Percentiles rank a stretch among this genome's conserved stretches.
These are phyloP conservation scores for Globisporangium cystogenes DNA, from an alignment of 352 stramenopile genomes.

Conservation along the genomic window DNA sequence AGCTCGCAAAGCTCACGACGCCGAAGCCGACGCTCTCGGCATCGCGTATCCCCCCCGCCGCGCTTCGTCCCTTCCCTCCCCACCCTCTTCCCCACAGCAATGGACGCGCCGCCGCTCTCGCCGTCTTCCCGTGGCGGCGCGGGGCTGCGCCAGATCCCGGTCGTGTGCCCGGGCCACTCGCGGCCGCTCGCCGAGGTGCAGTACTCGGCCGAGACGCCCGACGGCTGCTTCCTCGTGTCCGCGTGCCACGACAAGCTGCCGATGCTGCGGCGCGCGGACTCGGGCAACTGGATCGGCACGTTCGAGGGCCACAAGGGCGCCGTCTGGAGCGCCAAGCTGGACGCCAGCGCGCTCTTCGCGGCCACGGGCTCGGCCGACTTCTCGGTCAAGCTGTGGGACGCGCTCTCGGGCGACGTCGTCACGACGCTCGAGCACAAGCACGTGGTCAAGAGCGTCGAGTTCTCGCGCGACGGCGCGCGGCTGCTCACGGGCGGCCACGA, in stretches of 20 bases:
- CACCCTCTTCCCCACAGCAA: background rate
- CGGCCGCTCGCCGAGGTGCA: slow-evolving; percentile 72
- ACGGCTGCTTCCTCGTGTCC: slow-evolving; percentile 71
- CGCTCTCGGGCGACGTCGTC: slow-evolving; percentile 91
- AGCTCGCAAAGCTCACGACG: background rate
- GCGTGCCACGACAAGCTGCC: slow-evolving; percentile 86
- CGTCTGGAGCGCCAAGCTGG: slow-evolving; percentile 90
- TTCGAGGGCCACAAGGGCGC: slow-evolving; percentile 97
- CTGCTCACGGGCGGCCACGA: slow-evolving; percentile 94
- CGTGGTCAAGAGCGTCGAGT: slow-evolving; percentile 96
- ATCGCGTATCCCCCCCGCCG: background rate
- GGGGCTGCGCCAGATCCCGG: slow-evolving; percentile 71
- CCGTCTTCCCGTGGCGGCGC: slow-evolving; percentile 25
- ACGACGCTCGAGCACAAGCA: slow-evolving; percentile 95
- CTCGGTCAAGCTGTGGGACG: slow-evolving; percentile 95
- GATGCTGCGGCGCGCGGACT: slow-evolving; percentile 78
- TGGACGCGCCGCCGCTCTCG: slow-evolving; percentile 25
- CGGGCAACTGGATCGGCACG: slow-evolving; percentile 96
- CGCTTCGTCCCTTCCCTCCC: background rate
- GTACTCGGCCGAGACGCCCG: slow-evolving; percentile 48
- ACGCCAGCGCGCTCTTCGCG: slow-evolving; percentile 73
- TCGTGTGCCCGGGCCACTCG: slow-evolving; percentile 83
- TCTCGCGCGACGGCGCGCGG: slow-evolving; percentile 77
- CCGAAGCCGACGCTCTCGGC: no score
- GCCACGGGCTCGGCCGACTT: slow-evolving; percentile 95